These are phyloP conservation scores for Arthroderma sp. DNA, from an alignment of 2,329 filamentous ascomycete genomes.

Conservation along the genomic window DNA sequence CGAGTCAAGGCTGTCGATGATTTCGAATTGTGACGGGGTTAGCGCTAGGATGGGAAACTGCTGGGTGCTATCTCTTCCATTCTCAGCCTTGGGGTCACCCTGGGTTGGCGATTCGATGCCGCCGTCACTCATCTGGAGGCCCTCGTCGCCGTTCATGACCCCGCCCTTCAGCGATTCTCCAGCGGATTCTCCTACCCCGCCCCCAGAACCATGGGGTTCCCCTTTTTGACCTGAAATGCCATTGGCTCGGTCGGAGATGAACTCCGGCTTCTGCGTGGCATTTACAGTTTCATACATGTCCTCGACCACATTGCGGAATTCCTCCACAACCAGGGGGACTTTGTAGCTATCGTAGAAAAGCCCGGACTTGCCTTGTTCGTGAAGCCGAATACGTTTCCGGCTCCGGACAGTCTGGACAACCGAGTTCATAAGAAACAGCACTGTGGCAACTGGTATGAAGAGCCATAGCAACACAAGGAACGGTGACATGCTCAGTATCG, in stretches of 20 bases:
- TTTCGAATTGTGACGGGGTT: slow-evolving; percentile 66
- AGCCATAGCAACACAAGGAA: slow-evolving; percentile 51
- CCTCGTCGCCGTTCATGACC: not conserved
- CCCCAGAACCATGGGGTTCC: not conserved
- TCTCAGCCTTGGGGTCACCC: not conserved
- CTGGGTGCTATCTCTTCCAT: not conserved
- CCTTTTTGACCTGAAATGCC: slow-evolving; percentile 26
- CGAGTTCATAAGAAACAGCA: slow-evolving; percentile 62
- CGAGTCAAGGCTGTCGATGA: slow-evolving; percentile 62
- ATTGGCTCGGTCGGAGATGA: slow-evolving; percentile 46
- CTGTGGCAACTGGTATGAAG: slow-evolving; percentile 60
- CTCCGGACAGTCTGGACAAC: slow-evolving; percentile 65
- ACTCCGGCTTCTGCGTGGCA: slow-evolving; percentile 55
- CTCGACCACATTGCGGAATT: slow-evolving; percentile 63
- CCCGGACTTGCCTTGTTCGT: slow-evolving; percentile 58
- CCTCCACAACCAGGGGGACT: slow-evolving; percentile 61
- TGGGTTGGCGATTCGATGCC: too few species aligned
- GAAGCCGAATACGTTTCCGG: slow-evolving; percentile 57
- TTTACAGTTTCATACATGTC: slow-evolving; percentile 63
- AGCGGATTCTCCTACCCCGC: not conserved
- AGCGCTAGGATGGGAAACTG: slow-evolving; percentile 52
- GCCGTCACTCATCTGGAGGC: too few species aligned
- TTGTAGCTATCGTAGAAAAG: slow-evolving; percentile 58
- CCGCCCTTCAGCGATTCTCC: not conserved
- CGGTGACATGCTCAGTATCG: slow-evolving; percentile 43